Evolutionary conservation across 2,329 filamentous ascomycete genomes (phyloP).

Genomic region (Sphaerulina populicola): DNA sequence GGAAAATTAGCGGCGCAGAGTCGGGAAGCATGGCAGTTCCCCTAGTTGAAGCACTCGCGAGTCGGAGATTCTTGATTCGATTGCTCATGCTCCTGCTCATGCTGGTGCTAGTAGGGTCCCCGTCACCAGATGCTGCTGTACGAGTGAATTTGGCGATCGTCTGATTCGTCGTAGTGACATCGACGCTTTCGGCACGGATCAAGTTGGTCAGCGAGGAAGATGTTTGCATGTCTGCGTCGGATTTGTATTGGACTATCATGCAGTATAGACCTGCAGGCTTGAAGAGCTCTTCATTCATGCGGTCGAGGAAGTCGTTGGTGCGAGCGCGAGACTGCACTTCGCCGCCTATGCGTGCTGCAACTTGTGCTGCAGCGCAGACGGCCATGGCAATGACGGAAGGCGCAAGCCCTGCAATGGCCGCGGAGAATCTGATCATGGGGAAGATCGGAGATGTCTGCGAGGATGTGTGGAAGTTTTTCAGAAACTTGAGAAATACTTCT

Average conservation of each 20-base stretch:
- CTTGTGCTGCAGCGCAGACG: conserved; percentile 39
- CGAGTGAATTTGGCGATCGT: conserved; percentile 25
- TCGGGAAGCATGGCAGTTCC: conserved; percentile 41
- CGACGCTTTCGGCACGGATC: conserved; percentile 27
- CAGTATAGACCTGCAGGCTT: conserved; percentile 49
- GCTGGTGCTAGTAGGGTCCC: conserved; percentile 4
- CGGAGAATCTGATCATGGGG: conserved; percentile 24
- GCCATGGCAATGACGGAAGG: conserved; percentile 38
- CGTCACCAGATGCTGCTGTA: conserved; percentile 1
- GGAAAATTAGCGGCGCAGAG: conserved; percentile 45
- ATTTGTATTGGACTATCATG: conserved; percentile 41
- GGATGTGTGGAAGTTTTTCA: conserved; percentile 42
- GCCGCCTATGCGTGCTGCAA: conserved; percentile 38
- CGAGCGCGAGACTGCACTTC: conserved; percentile 34
- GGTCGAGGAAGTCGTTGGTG: conserved; percentile 49
- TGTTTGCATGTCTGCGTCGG: conserved; percentile 19
- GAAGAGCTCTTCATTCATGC: conserved; percentile 51
- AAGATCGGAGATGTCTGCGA: conserved; percentile 34
- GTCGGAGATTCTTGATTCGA: conserved; percentile 32
- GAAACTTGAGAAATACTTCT: conserved; percentile 42
- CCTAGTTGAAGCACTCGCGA: conserved; percentile 34
- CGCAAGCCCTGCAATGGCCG: conserved; percentile 34
- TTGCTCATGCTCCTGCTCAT: conserved; percentile 16
- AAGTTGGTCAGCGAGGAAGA: conserved; percentile 8
- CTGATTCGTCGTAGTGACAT: conserved; percentile 33